Conservation (phyloP, 352 stramenopile genomes). For the Elongisporangium prolatum region DNA sequence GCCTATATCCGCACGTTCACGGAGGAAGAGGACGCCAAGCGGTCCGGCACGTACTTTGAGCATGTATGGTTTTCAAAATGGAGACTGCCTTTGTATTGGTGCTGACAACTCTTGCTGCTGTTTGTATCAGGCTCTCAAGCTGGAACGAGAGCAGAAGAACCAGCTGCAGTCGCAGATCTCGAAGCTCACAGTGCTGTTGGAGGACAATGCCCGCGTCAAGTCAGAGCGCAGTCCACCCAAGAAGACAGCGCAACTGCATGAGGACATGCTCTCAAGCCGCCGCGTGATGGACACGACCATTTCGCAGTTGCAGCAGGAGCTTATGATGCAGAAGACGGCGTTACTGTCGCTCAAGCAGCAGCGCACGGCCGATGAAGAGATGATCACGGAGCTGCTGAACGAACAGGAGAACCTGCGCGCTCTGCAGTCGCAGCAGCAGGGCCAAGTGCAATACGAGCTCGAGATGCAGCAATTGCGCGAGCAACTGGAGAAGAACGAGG, state of each 20-base stretch:
- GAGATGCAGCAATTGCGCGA: conserved; percentile 69
- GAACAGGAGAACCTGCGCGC: conserved; percentile 73
- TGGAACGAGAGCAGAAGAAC: conserved; percentile 73
- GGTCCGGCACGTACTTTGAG: conserved; percentile 80
- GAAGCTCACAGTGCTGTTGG: conserved; percentile 73
- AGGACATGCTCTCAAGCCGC: conserved; percentile 83
- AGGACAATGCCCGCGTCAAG: conserved; percentile 32
- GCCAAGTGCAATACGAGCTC: conserved; percentile 47
- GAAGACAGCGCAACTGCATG: conserved; percentile 51
- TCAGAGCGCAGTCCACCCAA: conserved; percentile 25
- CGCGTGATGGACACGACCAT: conserved; percentile 83
- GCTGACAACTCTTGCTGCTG: neutral
- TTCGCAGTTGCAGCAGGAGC: conserved; percentile 61
- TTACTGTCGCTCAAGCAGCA: conserved; percentile 68
- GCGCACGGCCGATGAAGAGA: conserved; percentile 66
- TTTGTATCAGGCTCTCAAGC: conserved; percentile 66
- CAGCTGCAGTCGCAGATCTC: conserved; percentile 72
- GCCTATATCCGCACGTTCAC: conserved; percentile 80
- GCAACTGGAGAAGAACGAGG: conserved; percentile 68
- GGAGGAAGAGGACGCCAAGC: conserved; percentile 85
- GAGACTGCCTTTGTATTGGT: no score
- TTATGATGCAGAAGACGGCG: conserved; percentile 46
- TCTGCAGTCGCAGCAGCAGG: conserved; percentile 42
- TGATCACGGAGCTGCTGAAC: conserved; percentile 81
- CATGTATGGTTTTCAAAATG: no score